Base-by-base conservation (phyloP, 2,329 filamentous ascomycete genomes). In the Dendryphion nanum region DNA sequence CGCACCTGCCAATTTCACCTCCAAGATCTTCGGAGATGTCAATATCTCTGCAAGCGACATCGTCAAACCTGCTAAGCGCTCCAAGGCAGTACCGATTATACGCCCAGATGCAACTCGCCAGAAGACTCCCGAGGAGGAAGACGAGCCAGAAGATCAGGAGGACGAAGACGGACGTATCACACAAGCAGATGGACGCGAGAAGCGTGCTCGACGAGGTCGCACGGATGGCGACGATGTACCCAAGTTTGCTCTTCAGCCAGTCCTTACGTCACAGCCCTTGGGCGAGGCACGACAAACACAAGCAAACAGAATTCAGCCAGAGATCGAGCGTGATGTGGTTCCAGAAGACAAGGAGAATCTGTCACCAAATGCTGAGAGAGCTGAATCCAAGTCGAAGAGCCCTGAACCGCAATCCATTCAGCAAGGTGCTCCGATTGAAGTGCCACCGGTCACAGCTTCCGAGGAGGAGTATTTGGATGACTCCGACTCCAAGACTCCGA, bases 61-160 rank as follows among this genome's bases (percentile, higher is more conserved):
- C 34, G 68, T 79, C 18, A 85, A 85, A 54, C 77, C 83, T 5
- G 63, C 69, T 1, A 89, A 86, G 67, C 82, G 81, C 51, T 87
- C 83, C 4, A 96, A 93, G 68, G 89, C 89, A 7, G 78, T 95
- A 38, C 86, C 89, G 0, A 94, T 95, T 45, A 68, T 91, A 7
- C 76, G 75, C 26, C 86, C 86, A 1, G 74, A 81, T 39, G 49
- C 46, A 40, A 52, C 55, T 16, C 53, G 53, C 17, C 50, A 61
- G 39, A 48, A 50, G 30, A 57, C 81, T 73, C 51, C 67, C 47
- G 41, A 70, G 72, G 49, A 63, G 70, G 45, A 65, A 62, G 2
- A 59, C 65, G 33, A 59, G 62, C 31, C 54, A 57, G 39, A 57
- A 59, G 18, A 64, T 61, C 20, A 65, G 7, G 75, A 85, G 41